A percentile compares a stretch with the other conserved stretches of the same genome.
Evolutionary conservation across 2,329 filamentous ascomycete genomes (phyloP).

Genomic region (Fusarium sp.): DNA sequence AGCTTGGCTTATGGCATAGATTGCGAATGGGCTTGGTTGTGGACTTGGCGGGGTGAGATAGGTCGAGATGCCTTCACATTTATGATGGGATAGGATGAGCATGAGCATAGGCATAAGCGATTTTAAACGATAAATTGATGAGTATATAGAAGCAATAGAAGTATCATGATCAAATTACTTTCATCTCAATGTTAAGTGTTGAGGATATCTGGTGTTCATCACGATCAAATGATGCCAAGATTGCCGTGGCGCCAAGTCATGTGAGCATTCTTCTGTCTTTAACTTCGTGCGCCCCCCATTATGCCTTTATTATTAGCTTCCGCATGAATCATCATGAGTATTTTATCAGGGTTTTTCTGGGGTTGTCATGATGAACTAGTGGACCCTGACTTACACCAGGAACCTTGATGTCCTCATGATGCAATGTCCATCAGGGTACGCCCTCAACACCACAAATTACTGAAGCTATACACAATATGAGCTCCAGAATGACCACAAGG

Average conservation of each 20-base stretch:
- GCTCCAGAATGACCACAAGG: neutral
- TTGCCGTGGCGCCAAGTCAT: neutral
- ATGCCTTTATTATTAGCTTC: accelerated
- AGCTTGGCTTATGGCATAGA: constrained; percentile 10
- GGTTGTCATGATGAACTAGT: constrained; percentile 13
- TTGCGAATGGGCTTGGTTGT: neutral
- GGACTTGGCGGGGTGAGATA: neutral
- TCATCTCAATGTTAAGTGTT: no score
- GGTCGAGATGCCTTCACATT: neutral
- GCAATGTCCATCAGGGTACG: constrained; percentile 34
- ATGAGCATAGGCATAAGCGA: neutral
- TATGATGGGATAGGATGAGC: no score
- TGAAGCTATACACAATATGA: neutral
- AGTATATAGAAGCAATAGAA: neutral
- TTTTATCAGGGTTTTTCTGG: neutral
- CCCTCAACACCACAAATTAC: neutral
- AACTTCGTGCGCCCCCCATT: accelerated
- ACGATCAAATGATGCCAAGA: no score
- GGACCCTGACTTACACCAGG: constrained; percentile 1
- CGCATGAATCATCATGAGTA: neutral
- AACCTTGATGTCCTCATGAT: constrained; percentile 38
- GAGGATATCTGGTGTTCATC: no score
- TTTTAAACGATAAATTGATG: neutral
- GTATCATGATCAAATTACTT: neutral
- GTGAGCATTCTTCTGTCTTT: neutral